Percentiles rank a stretch among this genome's conserved stretches.
These are phyloP conservation scores for Kappamyces sp. DNA, from an alignment of 192 early-diverging fungal species.

Conservation along the genomic window DNA sequence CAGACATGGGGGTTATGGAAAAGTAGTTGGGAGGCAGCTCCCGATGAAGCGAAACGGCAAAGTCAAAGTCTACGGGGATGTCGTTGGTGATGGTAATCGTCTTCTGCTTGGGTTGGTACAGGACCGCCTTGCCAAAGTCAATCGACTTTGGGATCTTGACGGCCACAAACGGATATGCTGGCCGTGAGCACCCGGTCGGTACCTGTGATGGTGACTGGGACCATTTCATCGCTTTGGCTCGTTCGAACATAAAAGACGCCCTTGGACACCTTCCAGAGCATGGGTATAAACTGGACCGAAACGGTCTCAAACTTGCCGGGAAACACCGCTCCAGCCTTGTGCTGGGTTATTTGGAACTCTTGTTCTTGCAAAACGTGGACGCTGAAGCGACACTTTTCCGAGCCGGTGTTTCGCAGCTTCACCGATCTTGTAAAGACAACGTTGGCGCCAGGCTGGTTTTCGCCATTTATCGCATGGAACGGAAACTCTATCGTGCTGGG, in stretches of 20 bases:
- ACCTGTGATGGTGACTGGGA: constrained; percentile 7
- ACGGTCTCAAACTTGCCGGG: constrained; percentile 13
- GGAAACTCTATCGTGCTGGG: constrained; percentile 5
- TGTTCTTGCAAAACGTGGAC: constrained; percentile 4
- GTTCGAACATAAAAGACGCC: constrained; percentile 9
- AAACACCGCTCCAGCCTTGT: constrained; percentile 11
- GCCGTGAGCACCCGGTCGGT: background rate
- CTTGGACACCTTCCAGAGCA: constrained; percentile 2
- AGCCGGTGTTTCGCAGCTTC: constrained; percentile 4
- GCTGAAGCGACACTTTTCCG: constrained; percentile 4
- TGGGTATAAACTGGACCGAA: constrained; percentile 8
- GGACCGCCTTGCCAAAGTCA: background rate
- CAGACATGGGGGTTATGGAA: constrained; percentile 3
- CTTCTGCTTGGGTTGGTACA: constrained; percentile 9
- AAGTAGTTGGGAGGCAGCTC: constrained; percentile 15
- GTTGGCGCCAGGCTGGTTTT: background rate
- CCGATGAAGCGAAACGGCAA: background rate
- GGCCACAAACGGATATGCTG: constrained; percentile 4
- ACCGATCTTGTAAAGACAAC: constrained; percentile 10
- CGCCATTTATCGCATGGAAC: constrained; percentile 1
- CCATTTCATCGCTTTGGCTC: constrained; percentile 7
- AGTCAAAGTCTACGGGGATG: constrained; percentile 12
- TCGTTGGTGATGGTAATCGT: constrained; percentile 13
- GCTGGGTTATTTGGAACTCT: constrained; percentile 8
- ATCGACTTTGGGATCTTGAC: constrained; percentile 13